These are phyloP conservation scores for Erysiphe neolycopersici DNA, from an alignment of 2,329 filamentous ascomycete species.

Conservation along the genomic window DNA sequence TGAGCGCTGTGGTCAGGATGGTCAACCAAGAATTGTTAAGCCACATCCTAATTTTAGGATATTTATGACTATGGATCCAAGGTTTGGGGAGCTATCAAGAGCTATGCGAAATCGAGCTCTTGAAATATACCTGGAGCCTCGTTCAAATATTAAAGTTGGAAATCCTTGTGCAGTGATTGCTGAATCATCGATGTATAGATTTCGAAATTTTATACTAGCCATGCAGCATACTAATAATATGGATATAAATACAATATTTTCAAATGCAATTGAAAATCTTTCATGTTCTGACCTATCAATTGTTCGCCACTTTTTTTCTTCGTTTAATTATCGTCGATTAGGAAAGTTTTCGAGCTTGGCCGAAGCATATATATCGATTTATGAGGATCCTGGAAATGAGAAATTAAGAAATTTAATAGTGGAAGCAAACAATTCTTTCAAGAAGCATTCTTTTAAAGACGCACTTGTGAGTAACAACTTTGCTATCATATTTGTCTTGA, in stretches of 20 bases:
- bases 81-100: conserved; percentile 75
- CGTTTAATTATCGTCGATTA: neutral
- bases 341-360: conserved; percentile 1
- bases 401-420: conserved; percentile 7
- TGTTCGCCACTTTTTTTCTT: conserved; percentile 9
- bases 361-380: conserved; percentile 7
- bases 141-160: neutral
- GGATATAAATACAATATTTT: conserved; percentile 2
- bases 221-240: neutral
- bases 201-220: conserved; percentile 4
- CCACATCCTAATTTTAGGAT: conserved; percentile 76
- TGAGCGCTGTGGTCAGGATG: conserved; percentile 65
- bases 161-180: neutral
- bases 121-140: conserved; percentile 49
- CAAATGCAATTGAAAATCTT: conserved; percentile 12
- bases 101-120: conserved; percentile 92
- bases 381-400: conserved; percentile 6
- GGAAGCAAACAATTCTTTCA: conserved; percentile 7
- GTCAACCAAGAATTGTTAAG: conserved; percentile 49
- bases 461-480: conserved; percentile 19
- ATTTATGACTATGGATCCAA: conserved; percentile 79
- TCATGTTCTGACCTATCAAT: conserved; percentile 11
- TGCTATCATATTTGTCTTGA: conserved; percentile 8
- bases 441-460: conserved; percentile 8
- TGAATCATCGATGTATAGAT: conserved; percentile 11